Conservation (phyloP, 2,329 filamentous ascomycete species). For the Hymenoscyphus fraxineus region DNA sequence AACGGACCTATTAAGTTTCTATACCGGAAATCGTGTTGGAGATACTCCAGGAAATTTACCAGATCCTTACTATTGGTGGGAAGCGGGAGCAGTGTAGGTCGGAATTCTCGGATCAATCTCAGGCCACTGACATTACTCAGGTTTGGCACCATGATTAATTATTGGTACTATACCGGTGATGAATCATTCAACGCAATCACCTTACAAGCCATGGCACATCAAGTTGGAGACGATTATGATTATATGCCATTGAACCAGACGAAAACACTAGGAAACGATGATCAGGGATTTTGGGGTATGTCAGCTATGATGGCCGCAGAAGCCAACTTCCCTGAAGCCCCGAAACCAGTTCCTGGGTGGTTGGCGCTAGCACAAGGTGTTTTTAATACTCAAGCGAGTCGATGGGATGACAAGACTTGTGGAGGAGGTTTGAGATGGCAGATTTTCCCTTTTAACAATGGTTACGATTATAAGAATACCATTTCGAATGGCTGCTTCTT, state of each 20-base stretch:
- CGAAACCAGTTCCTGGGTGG: conserved; percentile 56
- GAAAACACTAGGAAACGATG: conserved; percentile 59
- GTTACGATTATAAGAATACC: conserved; percentile 72
- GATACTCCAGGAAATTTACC: conserved; percentile 49
- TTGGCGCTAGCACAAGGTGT: conserved; percentile 71
- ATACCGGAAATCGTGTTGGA: conserved; percentile 47
- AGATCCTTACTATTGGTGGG: conserved; percentile 50
- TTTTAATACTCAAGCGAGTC: conserved; percentile 70
- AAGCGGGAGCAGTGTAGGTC: conserved; percentile 12
- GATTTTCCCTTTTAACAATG: conserved; percentile 76
- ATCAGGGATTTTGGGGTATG: conserved; percentile 70
- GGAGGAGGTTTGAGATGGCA: conserved; percentile 77
- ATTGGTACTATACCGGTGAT: conserved; percentile 80
- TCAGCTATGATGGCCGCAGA: conserved; percentile 68
- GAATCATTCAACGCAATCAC: conserved; percentile 56
- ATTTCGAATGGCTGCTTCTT: conserved; percentile 62
- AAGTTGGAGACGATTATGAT: conserved; percentile 66
- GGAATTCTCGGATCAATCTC: background rate
- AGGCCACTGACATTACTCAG: conserved; percentile 20
- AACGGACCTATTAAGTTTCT: conserved; percentile 49
- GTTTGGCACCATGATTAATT: conserved; percentile 68
- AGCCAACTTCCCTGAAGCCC: conserved; percentile 56
- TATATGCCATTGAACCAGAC: conserved; percentile 76
- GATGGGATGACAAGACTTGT: conserved; percentile 68
- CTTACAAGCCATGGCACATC: conserved; percentile 69